A percentile compares a stretch with the other conserved stretches of the same genome.
Evolutionary conservation across 495 filamentous ascomycete species (phyloP).

Genomic region (Xylaria longipes): DNA sequence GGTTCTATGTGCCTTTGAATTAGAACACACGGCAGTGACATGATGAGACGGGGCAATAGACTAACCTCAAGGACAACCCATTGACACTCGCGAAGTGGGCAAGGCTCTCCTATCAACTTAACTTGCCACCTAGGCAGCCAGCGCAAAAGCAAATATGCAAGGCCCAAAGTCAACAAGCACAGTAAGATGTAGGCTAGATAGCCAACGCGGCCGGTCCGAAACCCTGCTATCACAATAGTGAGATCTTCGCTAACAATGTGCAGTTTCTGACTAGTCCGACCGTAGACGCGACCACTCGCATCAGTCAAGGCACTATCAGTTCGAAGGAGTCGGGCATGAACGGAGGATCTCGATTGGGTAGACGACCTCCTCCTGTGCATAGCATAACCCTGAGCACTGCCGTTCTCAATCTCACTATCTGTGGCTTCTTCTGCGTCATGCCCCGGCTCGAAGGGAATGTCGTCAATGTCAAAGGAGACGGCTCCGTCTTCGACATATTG

Average conservation of each 20-base stretch:
- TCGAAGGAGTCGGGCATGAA: slow-evolving; percentile 74
- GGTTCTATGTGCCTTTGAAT: slow-evolving; percentile 62
- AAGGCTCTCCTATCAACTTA: slow-evolving; percentile 70
- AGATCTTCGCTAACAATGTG: slow-evolving; percentile 93
- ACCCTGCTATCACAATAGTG: slow-evolving; percentile 90
- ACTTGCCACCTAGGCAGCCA: slow-evolving; percentile 93
- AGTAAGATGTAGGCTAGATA: slow-evolving; percentile 70
- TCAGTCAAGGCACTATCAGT: slow-evolving; percentile 66
- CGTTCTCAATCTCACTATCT: slow-evolving; percentile 49
- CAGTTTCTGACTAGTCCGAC: slow-evolving; percentile 80
- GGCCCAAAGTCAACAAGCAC: slow-evolving; percentile 73
- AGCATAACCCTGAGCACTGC: slow-evolving; percentile 46
- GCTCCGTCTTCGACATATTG: slow-evolving; percentile 25
- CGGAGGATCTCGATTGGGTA: slow-evolving; percentile 60
- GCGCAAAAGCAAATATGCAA: slow-evolving; percentile 81
- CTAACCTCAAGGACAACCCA: slow-evolving; percentile 90
- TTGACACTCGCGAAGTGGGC: slow-evolving; percentile 71
- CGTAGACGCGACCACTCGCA: slow-evolving; percentile 62
- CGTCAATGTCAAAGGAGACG: slow-evolving; percentile 42
- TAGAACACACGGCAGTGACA: neutral
- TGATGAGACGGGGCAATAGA: slow-evolving; percentile 14
- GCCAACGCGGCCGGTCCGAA: slow-evolving; percentile 74
- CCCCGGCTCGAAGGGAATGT: slow-evolving; percentile 50
- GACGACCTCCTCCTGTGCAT: slow-evolving; percentile 50
- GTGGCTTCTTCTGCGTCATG: slow-evolving; percentile 46